Conservation (phyloP, 2,329 filamentous ascomycete species). For the Orbilia blumenaviensis region DNA sequence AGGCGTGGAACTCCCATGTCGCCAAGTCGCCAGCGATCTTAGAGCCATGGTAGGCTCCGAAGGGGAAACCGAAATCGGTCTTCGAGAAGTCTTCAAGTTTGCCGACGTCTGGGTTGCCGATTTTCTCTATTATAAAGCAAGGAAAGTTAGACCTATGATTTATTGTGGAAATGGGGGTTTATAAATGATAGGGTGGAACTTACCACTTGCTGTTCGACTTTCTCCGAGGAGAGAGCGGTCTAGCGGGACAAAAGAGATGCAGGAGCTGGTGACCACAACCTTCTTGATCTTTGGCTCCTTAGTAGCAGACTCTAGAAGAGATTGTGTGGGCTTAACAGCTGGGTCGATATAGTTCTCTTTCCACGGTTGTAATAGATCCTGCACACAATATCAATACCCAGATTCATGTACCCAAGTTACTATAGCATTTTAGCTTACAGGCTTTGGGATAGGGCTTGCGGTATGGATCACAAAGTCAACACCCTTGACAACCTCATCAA, state of each 20-base stretch:
- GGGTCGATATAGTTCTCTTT: constrained; percentile 45
- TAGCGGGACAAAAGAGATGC: constrained; percentile 36
- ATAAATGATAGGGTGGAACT: background rate
- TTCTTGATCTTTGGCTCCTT: constrained; percentile 69
- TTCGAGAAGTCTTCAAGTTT: background rate
- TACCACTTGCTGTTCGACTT: constrained; percentile 34
- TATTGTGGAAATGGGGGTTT: background rate
- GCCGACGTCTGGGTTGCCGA: constrained; percentile 38
- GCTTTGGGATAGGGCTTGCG: constrained; percentile 38
- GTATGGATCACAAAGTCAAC: constrained; percentile 53
- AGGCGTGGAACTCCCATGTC: constrained; percentile 42
- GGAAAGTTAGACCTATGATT: background rate
- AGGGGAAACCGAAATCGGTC: constrained; percentile 37
- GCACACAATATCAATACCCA: background rate
- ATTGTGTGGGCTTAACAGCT: constrained; percentile 28
- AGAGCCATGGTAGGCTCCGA: constrained; percentile 43
- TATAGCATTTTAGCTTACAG: constrained; percentile 3
- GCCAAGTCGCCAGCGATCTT: constrained; percentile 43
- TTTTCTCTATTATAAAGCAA: background rate
- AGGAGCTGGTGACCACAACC: constrained; percentile 71
- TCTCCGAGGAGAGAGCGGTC: constrained; percentile 33
- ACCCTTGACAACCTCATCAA: constrained; percentile 66
- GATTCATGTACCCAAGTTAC: background rate
- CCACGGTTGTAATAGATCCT: constrained; percentile 21
- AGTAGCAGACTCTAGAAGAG: constrained; percentile 22